Evolutionary conservation across 331 rosid genomes (phyloP), one percentile per base, ranked within the genome.

Genomic region (Pyrus hybrid): DNA sequence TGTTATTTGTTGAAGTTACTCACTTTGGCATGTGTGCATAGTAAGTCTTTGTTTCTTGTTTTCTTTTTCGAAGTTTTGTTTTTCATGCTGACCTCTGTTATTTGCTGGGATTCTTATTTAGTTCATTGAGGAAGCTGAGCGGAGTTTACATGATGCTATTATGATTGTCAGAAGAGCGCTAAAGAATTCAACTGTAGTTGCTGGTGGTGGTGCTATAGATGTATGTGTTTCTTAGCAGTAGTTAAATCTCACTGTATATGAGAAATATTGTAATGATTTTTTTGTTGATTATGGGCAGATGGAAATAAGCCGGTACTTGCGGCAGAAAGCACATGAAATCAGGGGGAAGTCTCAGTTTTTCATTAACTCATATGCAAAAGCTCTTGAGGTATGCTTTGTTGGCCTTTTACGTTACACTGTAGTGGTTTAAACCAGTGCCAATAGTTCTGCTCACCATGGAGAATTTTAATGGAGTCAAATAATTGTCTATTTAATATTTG

Each of bases 91-190:
- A 69, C 58, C n/a, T 54, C 26, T n/a, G 62, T 61, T 80, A 33
- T 71, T 20, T 28, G 43, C 32, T 75, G 72, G 70, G 30, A 58
- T 81, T 73, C 70, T 80, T 65, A 66, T 82, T 63, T 83, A 95
- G 99, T 95, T 95, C 80, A 95, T 92, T 61, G 99, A 95, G 88
- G 99, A 95, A 83, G 99, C 99, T 73, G 99, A 95, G 73, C 90
- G 99, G 67, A 95, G 99, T 81, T 80, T 95, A 83, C 99, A 95
- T 66, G 99, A 95, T 84, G 99, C 99, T 13, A 95, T 95, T 83
- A 95, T 95, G 99, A 95, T 95, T 78, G 99, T 95, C 68, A 83
- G 99, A 68, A 92, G 99, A 82, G 99, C 99, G n/a, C n/a, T 95
- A 81, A 95, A 95, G 87, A 95, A 95, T 81, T 95, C 99, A 63